Base-by-base conservation (phyloP, 2,329 filamentous ascomycete species). In the Herpotrichia juniperi region DNA sequence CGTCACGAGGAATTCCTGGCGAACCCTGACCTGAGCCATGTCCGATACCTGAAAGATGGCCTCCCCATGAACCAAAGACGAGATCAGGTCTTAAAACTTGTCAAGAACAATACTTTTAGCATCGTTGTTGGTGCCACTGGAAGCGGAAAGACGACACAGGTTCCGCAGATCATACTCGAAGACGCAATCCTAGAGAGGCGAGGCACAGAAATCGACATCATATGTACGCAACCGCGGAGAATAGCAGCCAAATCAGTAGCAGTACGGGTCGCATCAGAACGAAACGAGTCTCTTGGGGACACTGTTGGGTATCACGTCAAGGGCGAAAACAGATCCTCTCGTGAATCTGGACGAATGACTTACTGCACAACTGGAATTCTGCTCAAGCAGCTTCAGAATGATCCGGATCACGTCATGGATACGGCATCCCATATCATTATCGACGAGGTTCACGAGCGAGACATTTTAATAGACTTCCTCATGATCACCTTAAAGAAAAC, bases 231-330 rank as follows among this genome's bases (percentile, higher is more conserved):
- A 40, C 37, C 37, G 12, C 37, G 37, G 25, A 22, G 37, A 25
- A 40, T 40, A 14, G 37, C 37, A 40, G 37, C 37, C 10, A 40
- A 40, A 24, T 22, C 37, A 40, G 37, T 40, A 21, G 37, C 37
- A 40, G 14, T 25, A 24, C 37, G 37, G 25, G 37, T 40, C 14
- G 37, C 37, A 40, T 40, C 37, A 14, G 37, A 40, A 21, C 37
- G 37, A 7, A n/a, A 25, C 21, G 37, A 40, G 25, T 6, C 4
- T 3, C 37, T 40, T 12, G 21, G 19, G 12, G 21, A 40, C 12
- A 40, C 37, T 40, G 37, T 40, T 22, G 37, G 37, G n/a, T 40
- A 40, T n/a, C 37, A 40, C 21, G 37, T 40, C n/a, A 40, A 40
- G 11, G 37, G 37, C 21, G 37, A 40, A 3, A 24, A 40, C n/a